Evolutionary conservation across 129 eudicot species (phyloP).

Genomic region (Arctium lappa): DNA sequence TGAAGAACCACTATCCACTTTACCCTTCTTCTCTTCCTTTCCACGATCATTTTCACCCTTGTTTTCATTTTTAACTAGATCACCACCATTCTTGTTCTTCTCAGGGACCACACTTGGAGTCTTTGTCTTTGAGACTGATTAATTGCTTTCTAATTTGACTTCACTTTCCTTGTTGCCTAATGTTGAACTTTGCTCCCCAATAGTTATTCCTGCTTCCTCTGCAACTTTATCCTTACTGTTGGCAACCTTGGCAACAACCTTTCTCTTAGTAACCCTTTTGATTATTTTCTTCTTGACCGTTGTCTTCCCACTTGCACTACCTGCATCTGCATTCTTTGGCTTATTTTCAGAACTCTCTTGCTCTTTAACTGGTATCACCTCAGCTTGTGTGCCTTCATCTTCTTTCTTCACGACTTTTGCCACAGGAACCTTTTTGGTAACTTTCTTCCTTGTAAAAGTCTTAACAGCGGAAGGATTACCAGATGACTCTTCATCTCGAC

Average conservation of each 20-base stretch:
- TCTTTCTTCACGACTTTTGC: slow-evolving; percentile 31
- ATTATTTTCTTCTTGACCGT: slow-evolving; percentile 69
- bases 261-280: slow-evolving; percentile 64
- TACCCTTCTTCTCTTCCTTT: slow-evolving; percentile 42
- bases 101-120: slow-evolving; percentile 27
- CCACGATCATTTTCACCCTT: slow-evolving; percentile 15
- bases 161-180: slow-evolving; percentile 29
- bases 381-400: slow-evolving; percentile 35
- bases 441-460: slow-evolving; percentile 53
- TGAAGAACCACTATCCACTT: slow-evolving; percentile 35
- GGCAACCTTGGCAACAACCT: slow-evolving; percentile 43
- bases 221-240: slow-evolving; percentile 24
- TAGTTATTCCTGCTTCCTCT: slow-evolving; percentile 25
- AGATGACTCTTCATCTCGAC: slow-evolving; percentile 42
- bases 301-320: slow-evolving; percentile 35
- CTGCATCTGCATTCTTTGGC: slow-evolving; percentile 19
- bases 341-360: slow-evolving; percentile 42
- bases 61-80: slow-evolving; percentile 30
- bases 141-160: slow-evolving; percentile 29
- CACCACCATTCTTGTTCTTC: slow-evolving; percentile 32
- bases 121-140: slow-evolving; percentile 20
- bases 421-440: slow-evolving; percentile 50
- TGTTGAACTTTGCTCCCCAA: slow-evolving; percentile 25
- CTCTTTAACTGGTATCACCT: slow-evolving; percentile 38
- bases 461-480: slow-evolving; percentile 39